Conservation (phyloP, 2,329 filamentous ascomycete genomes). For the Aureobasidium vineae region DNA sequence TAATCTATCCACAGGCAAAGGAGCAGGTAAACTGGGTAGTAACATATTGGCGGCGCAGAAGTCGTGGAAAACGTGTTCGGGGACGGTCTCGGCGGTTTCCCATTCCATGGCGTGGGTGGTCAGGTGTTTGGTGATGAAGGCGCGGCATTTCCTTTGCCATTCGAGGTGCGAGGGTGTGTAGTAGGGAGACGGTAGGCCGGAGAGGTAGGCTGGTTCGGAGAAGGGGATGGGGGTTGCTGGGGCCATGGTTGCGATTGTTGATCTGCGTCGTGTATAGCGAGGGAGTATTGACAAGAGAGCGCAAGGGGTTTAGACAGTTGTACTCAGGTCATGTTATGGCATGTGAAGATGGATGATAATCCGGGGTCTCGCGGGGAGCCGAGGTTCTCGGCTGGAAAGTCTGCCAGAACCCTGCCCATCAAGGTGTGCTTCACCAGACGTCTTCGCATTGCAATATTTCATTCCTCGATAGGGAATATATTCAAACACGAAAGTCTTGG, state of each 20-base stretch:
- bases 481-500: too few relatives aligned
- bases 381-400: not conserved
- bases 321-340: not conserved
- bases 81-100: slow-evolving; percentile 64
- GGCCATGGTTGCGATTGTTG: slow-evolving; percentile 4
- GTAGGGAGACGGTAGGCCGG: slow-evolving; percentile 68
- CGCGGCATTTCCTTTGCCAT: slow-evolving; percentile 67
- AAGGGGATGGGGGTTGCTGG: slow-evolving; percentile 56
- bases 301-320: not conserved
- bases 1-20: slow-evolving; percentile 66
- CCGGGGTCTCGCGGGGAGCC: slow-evolving; percentile 17
- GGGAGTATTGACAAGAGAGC: not conserved
- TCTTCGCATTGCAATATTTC: not conserved
- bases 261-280: not conserved
- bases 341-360: not conserved
- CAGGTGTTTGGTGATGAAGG: slow-evolving; percentile 64
- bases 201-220: slow-evolving; percentile 69
- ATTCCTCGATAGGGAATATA: too few relatives aligned
- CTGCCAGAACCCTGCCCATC: not conserved
- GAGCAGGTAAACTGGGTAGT: slow-evolving; percentile 66
- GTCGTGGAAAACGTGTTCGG: slow-evolving; percentile 60
- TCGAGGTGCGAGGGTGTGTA: slow-evolving; percentile 63
- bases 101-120: slow-evolving; percentile 64
- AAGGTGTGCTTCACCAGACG: not conserved
- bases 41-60: slow-evolving; percentile 68